A percentile compares a stretch with the other conserved stretches of the same genome.
Evolutionary conservation across 768 basidiomycete species (phyloP).

Genomic region (Obba rivulosa): DNA sequence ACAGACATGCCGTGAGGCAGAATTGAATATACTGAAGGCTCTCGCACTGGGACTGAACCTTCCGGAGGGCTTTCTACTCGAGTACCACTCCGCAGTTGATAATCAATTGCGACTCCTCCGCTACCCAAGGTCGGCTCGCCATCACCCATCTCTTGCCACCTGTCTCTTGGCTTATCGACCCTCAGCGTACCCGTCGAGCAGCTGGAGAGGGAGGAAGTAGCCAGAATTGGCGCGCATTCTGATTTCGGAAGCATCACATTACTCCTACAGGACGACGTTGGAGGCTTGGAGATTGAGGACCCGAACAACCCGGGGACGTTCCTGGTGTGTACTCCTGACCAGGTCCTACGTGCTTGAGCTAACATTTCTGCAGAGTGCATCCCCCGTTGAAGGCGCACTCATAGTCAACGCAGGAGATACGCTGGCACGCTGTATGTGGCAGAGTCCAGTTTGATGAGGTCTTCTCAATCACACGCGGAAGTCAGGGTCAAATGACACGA

Average conservation of each 20-base stretch:
- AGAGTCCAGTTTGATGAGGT: not conserved
- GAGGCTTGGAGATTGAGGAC: constrained; percentile 60
- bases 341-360: not conserved
- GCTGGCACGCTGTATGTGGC: constrained; percentile 41
- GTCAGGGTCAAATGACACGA: constrained; percentile 32
- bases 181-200: constrained; percentile 27
- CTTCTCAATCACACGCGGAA: not conserved
- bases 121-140: constrained; percentile 35
- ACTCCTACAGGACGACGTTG: constrained; percentile 54
- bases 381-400: constrained; percentile 40
- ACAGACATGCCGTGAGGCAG: constrained; percentile 36
- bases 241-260: constrained; percentile 58
- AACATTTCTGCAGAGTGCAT: constrained; percentile 23
- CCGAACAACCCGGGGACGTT: constrained; percentile 41
- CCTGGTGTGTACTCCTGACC: constrained; percentile 15
- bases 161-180: not conserved
- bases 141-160: not conserved
- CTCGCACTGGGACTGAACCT: constrained; percentile 44
- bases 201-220: constrained; percentile 31
- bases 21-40: constrained; percentile 42
- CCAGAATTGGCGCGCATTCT: constrained; percentile 43
- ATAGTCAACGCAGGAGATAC: constrained; percentile 50
- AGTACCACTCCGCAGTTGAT: constrained; percentile 37
- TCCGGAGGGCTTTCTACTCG: constrained; percentile 38
- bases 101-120: constrained; percentile 56